Conservation (phyloP, 1,284 basidiomycete species). For the Boletus mariae region DNA sequence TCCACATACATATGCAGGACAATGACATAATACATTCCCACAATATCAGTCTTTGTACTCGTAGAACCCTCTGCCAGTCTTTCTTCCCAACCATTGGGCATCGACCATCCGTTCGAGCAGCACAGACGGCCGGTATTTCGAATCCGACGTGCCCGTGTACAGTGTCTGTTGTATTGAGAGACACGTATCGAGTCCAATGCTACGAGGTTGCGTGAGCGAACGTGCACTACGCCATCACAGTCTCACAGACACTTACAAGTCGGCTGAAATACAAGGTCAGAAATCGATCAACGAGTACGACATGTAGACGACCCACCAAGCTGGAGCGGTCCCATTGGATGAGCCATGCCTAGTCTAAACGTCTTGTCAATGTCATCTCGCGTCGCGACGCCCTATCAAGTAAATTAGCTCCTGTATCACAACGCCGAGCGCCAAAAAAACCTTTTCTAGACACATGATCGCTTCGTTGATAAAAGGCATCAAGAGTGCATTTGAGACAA, state of each 20-base stretch:
- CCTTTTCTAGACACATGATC: conserved; percentile 88
- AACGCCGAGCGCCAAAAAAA: conserved; percentile 19
- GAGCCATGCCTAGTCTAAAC: conserved; percentile 89
- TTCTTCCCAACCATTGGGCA: conserved; percentile 92
- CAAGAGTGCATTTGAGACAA: conserved; percentile 81
- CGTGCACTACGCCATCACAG: not conserved
- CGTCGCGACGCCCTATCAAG: conserved; percentile 73
- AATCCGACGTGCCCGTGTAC: conserved; percentile 85
- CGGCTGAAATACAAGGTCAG: conserved; percentile 45
- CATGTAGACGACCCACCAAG: conserved; percentile 46
- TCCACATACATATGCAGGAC: not conserved
- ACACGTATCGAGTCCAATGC: conserved; percentile 91
- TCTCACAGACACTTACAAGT: conserved; percentile 76
- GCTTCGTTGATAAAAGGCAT: conserved; percentile 96
- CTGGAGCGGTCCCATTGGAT: conserved; percentile 92
- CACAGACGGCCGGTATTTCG: conserved; percentile 94
- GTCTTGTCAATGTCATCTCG: conserved; percentile 96
- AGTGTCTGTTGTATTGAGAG: conserved; percentile 88
- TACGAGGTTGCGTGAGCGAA: conserved; percentile 31
- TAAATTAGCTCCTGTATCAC: not conserved
- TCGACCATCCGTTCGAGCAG: conserved; percentile 94
- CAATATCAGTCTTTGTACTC: conserved; percentile 46
- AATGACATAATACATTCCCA: conserved; percentile 19
- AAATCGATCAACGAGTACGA: not conserved
- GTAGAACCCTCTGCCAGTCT: conserved; percentile 88